Evolutionary conservation across 352 stramenopile genomes (phyloP), one percentile per base, ranked within the genome.

Genomic region (Paralagenidium karlingii): DNA sequence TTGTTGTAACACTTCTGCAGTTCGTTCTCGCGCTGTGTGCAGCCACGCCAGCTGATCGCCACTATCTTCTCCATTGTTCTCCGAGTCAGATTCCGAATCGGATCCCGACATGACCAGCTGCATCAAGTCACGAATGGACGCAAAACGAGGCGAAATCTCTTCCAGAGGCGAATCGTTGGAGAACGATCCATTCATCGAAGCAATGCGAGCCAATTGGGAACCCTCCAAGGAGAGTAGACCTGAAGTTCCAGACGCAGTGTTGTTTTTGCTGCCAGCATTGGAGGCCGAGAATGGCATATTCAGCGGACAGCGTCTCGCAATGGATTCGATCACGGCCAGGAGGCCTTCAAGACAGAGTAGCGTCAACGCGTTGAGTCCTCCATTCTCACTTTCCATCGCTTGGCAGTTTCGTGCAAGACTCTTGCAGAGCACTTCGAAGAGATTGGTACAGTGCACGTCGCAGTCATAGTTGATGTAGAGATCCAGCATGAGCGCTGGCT

Each of bases 381-480:
- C 67, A 27, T 81, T 70, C 7, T 53, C 42, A 18, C 65, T 67
- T 28, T 70, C 67, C 63, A 84, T 84, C 8, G 51, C 75, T 45
- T 88, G 66, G 40, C 77, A 87, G 42, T 90, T 90, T 28, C 81
- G 78, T 13, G 84, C 78, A 13, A 99, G 69, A 6, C 86, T 94
- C 38, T 88, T 92, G 58, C 87, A 97, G 38, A 99, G 78, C 28
- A 87, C 84, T 55, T 98, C 94, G 57, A 98, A 99, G 7, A 99
- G 71, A 54, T 99, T 99, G 8, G 92, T 98, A 59, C 95, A 98
- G 45, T 97, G 79, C 20, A 99, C 88, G 51, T 98, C 94, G 55
- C 94, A 99, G 63, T 99, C 96, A 63, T 99, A 99, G 63, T 99
- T 99, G 39, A 97, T 88, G 60, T 99, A 99, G 9, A 99, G 54